Base-by-base conservation (phyloP, 2,329 filamentous ascomycete genomes). In the Colletotrichum sp. region DNA sequence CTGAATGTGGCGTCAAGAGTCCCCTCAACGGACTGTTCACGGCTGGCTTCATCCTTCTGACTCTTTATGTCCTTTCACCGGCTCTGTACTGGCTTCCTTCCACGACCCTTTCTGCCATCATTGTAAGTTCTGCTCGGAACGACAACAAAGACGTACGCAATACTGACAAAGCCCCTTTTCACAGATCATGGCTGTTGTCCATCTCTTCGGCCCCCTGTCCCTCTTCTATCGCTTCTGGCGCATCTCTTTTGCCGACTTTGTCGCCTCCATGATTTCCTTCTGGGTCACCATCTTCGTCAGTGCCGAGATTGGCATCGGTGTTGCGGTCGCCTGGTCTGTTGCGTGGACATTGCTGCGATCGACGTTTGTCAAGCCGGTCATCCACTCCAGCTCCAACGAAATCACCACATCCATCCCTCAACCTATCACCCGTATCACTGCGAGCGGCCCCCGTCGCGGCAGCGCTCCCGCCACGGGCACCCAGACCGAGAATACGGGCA, bases 31-130 rank as follows among this genome's bases (percentile, higher is more conserved):
- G 91, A 5, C 76, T 91, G 24, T 84, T 93, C 66, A 92, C 91
- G 0, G 88, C 90, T 5, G 90, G 86, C 9, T 89, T 92, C 58
- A 90, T 93, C 16, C 83, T 93, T 8, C 80, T 93, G 4, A 90
- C 88, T 16, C 88, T 93, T 33, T 93, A 90, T 77, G 87, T 90
- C 70, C 87, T 93, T 54, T 89, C 88, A 0, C 88, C 88, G 0
- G 88, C 90, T 0, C 85, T 93, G 0, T 92, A 91, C 81, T 94
- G 91, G 90, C 90, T 93, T 24, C 92, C 92, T 3, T 92, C 92
- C 75, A 87, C 91, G 0, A 92, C 90, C 0, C 84, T 93, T 1
- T 88, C 91, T 1, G 92, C 91, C 3, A 92, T 93, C 73, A 92
- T 93, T 76, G 92, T 93, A 76, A 90, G 90, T 92, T 59, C 87